These are phyloP conservation scores for Boletus bicolor DNA, from an alignment of 768 basidiomycete genomes.

Conservation along the genomic window DNA sequence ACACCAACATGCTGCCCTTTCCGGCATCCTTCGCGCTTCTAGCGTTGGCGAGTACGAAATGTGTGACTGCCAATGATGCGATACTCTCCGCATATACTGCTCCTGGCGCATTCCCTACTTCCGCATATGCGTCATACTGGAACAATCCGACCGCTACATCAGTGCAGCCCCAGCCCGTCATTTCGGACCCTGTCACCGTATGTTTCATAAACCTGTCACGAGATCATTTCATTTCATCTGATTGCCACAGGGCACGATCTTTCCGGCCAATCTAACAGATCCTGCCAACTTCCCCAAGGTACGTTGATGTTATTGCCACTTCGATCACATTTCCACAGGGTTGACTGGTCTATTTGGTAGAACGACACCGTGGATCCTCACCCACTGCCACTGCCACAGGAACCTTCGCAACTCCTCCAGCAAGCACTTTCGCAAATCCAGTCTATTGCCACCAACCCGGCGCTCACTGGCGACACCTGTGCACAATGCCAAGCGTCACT, in stretches of 20 bases:
- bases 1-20: conserved; percentile 15
- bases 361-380: conserved; percentile 46
- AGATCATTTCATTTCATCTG: background rate
- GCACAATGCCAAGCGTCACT: conserved; percentile 39
- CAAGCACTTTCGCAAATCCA: conserved; percentile 39
- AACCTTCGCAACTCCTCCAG: conserved; percentile 35
- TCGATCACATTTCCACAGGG: background rate
- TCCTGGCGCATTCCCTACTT: conserved; percentile 61
- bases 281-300: conserved; percentile 56
- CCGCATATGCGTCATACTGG: conserved; percentile 58
- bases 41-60: background rate
- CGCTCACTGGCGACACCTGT: conserved; percentile 37
- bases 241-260: conserved; percentile 46
- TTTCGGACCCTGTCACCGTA: conserved; percentile 66
- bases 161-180: conserved; percentile 66
- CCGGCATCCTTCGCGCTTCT: conserved; percentile 12
- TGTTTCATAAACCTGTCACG: conserved; percentile 12
- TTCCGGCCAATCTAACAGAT: conserved; percentile 56
- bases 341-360: conserved; percentile 17
- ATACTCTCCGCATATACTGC: conserved; percentile 48
- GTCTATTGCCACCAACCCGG: conserved; percentile 37
- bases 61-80: conserved; percentile 6
- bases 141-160: conserved; percentile 67
- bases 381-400: conserved; percentile 38
- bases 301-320: background rate